Evolutionary conservation across 352 stramenopile genomes (phyloP).

Genomic region (Pythium rhizo-oryzae): DNA sequence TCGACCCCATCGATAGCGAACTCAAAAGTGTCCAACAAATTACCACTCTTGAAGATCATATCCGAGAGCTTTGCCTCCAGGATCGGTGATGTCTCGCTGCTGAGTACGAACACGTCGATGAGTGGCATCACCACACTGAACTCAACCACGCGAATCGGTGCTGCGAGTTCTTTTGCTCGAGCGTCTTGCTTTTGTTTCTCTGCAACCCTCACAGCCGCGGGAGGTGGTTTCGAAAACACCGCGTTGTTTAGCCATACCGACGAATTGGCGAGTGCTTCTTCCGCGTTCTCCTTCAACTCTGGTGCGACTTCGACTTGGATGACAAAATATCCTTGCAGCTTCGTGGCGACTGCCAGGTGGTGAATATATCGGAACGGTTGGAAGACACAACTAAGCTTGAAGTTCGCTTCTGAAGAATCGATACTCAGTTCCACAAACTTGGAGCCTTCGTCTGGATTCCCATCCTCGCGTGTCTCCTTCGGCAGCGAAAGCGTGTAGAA

Average conservation of each 20-base stretch:
- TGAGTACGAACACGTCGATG: conserved; percentile 67
- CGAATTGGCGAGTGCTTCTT: conserved; percentile 52
- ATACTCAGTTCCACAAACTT: conserved; percentile 56
- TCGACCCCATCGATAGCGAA: conserved; percentile 61
- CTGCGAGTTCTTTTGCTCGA: conserved; percentile 19
- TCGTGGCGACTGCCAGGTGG: conserved; percentile 62
- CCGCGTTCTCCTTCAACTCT: conserved; percentile 53
- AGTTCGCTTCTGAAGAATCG: conserved; percentile 54
- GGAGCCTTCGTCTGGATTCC: not conserved
- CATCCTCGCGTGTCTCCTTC: not conserved
- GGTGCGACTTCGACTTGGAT: conserved; percentile 49
- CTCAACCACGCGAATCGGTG: conserved; percentile 34
- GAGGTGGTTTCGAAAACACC: conserved; percentile 38
- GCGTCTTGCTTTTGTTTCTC: conserved; percentile 23
- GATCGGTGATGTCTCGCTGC: conserved; percentile 63
- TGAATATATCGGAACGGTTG: conserved; percentile 76
- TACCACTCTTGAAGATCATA: conserved; percentile 55
- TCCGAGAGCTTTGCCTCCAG: conserved; percentile 59
- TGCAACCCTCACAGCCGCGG: conserved; percentile 16
- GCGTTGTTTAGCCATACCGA: conserved; percentile 59
- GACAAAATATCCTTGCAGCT: conserved; percentile 69
- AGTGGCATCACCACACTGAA: conserved; percentile 61
- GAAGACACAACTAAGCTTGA: conserved; percentile 58
- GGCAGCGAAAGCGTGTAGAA: conserved; percentile 40
- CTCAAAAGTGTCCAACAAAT: conserved; percentile 52